Conservation (phyloP, 2,329 filamentous ascomycete genomes). For the Diaporthe aspalathi region DNA sequence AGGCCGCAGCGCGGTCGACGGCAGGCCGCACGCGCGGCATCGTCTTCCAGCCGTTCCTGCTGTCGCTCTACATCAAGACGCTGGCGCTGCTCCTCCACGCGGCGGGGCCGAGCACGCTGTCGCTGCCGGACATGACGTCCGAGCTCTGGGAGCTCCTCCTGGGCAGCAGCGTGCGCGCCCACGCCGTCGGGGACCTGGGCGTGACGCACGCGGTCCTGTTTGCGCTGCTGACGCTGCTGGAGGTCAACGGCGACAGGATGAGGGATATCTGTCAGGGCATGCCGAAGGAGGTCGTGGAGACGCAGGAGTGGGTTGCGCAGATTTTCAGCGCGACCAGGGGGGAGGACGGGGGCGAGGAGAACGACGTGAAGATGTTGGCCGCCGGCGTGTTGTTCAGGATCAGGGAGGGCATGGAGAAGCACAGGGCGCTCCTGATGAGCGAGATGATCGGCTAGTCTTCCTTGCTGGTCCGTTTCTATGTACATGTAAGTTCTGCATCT, state of each 20-base stretch:
- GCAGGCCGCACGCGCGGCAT: slow-evolving; percentile 63
- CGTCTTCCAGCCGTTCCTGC: slow-evolving; percentile 78
- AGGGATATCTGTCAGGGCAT: slow-evolving; percentile 78
- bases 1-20: slow-evolving; percentile 65
- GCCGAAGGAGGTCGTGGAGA: slow-evolving; percentile 83
- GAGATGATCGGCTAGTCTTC: slow-evolving; percentile 60
- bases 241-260: slow-evolving; percentile 81
- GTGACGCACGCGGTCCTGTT: slow-evolving; percentile 83
- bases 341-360: slow-evolving; percentile 73
- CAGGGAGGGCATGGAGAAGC: slow-evolving; percentile 84
- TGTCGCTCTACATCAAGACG: slow-evolving; percentile 86
- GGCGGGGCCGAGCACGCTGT: slow-evolving; percentile 80
- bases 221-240: slow-evolving; percentile 81
- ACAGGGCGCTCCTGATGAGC: slow-evolving; percentile 81
- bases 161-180: slow-evolving; percentile 66
- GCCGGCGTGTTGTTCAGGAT: slow-evolving; percentile 82
- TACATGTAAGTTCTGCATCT: no score
- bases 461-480: background rate
- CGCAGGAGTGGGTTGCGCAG: slow-evolving; percentile 83
- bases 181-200: slow-evolving; percentile 69
- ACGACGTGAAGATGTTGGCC: slow-evolving; percentile 81
- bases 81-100: slow-evolving; percentile 85
- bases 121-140: slow-evolving; percentile 81
- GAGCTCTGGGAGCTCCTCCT: slow-evolving; percentile 90
- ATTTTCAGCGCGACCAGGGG: slow-evolving; percentile 75